Conservation (phyloP, 768 basidiomycete species). For the Podaxis sp. region DNA sequence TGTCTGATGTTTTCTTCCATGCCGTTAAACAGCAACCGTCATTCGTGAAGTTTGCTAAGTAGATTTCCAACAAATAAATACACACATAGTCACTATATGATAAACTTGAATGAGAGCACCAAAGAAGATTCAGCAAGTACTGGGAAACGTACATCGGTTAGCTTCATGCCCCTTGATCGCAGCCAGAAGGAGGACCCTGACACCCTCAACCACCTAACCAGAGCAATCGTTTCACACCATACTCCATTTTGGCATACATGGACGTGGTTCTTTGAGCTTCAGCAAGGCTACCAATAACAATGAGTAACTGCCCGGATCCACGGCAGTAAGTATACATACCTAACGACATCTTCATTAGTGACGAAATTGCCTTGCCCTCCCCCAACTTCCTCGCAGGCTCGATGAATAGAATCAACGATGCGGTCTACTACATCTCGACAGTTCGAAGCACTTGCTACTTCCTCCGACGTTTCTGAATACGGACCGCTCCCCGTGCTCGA, state of each 20-base stretch:
- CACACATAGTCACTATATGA: too few relatives aligned
- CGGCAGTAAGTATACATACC: conserved; percentile 45
- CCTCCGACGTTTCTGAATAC: conserved; percentile 60
- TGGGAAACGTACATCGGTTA: background rate
- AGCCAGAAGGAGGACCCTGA: background rate
- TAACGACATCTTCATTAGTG: conserved; percentile 71
- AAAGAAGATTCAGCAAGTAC: too few relatives aligned
- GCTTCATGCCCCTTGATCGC: background rate
- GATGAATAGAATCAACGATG: conserved; percentile 68
- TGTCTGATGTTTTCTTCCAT: too few relatives aligned
- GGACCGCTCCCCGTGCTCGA: conserved; percentile 42
- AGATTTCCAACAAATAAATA: too few relatives aligned
- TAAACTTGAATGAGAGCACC: too few relatives aligned
- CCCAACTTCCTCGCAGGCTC: conserved; percentile 68
- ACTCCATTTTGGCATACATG: conserved; percentile 90
- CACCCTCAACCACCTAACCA: conserved; percentile 74
- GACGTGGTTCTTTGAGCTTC: conserved; percentile 87
- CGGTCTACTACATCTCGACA: conserved; percentile 78
- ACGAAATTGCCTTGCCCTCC: conserved; percentile 49
- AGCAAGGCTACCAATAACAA: conserved; percentile 49
- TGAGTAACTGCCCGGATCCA: background rate
- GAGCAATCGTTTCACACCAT: conserved; percentile 85
- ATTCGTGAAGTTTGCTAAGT: too few relatives aligned
- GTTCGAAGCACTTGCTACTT: conserved; percentile 57
- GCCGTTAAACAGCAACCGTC: too few relatives aligned